Base-by-base conservation (phyloP, 2,329 filamentous ascomycete genomes). In the Colletotrichum musicola region DNA sequence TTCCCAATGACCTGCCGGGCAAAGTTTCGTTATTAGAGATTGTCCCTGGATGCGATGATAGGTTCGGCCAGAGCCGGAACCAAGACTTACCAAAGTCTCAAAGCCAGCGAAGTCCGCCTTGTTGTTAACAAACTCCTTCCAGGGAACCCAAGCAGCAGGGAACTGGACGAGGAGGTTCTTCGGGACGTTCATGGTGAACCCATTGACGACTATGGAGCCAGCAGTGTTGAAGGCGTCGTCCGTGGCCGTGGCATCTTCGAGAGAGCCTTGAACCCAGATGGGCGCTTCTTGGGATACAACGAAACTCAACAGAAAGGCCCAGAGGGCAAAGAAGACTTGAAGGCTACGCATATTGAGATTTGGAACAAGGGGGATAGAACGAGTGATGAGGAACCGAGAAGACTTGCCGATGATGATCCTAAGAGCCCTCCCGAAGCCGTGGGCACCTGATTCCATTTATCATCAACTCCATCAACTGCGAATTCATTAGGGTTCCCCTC, bases 111-210 rank as follows among this genome's bases (percentile, higher is more conserved):
- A 76, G 3, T 75, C 72, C 13, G 74, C 72, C 59, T 77, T 75
- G 54, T 72, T 73, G 6, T 72, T 73, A 7, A 76, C 77, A 42
- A 81, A 81, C 16, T 80, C 76, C 64, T 76, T 80, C 75, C 76
- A 86, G 0, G 83, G 82, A 27, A 84, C 78, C 71, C 79, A 84
- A 13, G 81, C 79, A 4, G 80, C 81, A 0, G 83, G 84, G 47
- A 86, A 85, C 57, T 84, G 80, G 4, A 85, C 82, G 9, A 85
- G 79, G 25, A 86, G 70, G 68, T 86, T 86, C 73, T 85, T 79
- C 4, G 84, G 84, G 2, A 86, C 82, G 10, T 74, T 78, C 53
- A 86, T 80, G 16, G 72, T 76, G 71, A 81, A 83, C 0, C 82
- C 82, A 54, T 83, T 83, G 57, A 86, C 80, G 0, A 74, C 74